Base-by-base conservation (phyloP, 352 stramenopile genomes). In the Discostella stelligera region DNA sequence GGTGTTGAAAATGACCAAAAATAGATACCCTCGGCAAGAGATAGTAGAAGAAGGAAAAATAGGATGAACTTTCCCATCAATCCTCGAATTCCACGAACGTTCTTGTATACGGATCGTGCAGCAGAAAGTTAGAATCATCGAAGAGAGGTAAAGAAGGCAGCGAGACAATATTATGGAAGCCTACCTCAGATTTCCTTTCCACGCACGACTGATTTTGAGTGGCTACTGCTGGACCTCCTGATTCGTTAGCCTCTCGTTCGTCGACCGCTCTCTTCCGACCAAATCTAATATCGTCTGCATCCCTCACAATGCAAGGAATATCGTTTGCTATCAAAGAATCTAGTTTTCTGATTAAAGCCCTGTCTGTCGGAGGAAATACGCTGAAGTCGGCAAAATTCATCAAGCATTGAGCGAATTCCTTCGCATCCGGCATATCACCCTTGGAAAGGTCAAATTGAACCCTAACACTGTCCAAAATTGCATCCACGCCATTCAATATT, bases 351-450 rank as follows among this genome's bases (percentile, higher is more conserved):
- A 98, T 93, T 46, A 94, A 86, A 10, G 95, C 92, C 41, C 90
- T 62, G 70, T 96, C 95, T 18, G 96, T 84, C 0, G 87, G 85
- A 9, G 87, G 88, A 74, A 98, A 98, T 53, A 95, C 96, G 39
- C 90, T 79, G 44, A 98, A 97, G 65, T 98, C 71, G 16, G 97
- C 48, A 41, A 94, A 90, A 11, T 95, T 88, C 3, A 85, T 63
- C 21, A 96, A 93, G 49, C 95, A 92, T 25, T 82, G 67, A 10
- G 86, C 74, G 75, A 98, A 98, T 3, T 96, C 91, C 3, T 97
- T 89, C 25, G 98, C 66, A 69, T 96, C 87, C 9, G 96, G 96
- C 74, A 98, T 98, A 66, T 98, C 95, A 25, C 94, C 94, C 9
- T 93, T 93, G 13, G 94, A 93, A 23, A 98, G 74, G 66, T 96